These are phyloP conservation scores for Blastocystis sp. DNA, from an alignment of 352 stramenopile genomes.

Conservation along the genomic window DNA sequence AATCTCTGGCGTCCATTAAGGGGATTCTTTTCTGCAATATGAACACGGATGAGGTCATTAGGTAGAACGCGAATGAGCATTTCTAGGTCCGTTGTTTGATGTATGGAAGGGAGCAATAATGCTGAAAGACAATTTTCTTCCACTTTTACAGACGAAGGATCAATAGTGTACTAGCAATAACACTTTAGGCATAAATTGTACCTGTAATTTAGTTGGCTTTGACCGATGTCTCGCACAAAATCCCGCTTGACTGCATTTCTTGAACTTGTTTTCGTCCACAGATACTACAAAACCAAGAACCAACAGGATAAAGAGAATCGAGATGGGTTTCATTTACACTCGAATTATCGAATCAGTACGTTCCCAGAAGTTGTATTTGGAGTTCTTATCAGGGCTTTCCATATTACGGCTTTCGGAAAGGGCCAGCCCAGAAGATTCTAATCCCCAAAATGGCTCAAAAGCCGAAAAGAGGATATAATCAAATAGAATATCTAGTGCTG, in stretches of 20 bases:
- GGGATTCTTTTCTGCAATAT: slow-evolving; percentile 7
- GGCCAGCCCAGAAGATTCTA: too few relatives aligned
- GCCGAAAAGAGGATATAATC: too few relatives aligned
- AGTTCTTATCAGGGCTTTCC: background rate
- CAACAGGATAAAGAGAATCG: slow-evolving; percentile 27
- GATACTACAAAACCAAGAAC: slow-evolving; percentile 72
- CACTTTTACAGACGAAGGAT: slow-evolving; percentile 60
- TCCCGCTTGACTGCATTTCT: slow-evolving; percentile 91
- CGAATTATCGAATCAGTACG: background rate
- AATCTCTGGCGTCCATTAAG: slow-evolving; percentile 35
- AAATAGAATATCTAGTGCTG: too few relatives aligned
- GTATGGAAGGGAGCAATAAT: background rate
- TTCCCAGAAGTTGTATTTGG: background rate
- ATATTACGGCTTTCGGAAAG: too few relatives aligned
- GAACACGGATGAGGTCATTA: slow-evolving; percentile 49
- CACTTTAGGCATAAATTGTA: slow-evolving; percentile 71
- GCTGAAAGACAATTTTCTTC: slow-evolving; percentile 11
- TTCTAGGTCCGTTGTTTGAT: slow-evolving; percentile 8
- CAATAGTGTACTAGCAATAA: slow-evolving; percentile 68
- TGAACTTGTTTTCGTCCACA: slow-evolving; percentile 95
- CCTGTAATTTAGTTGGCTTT: slow-evolving; percentile 59
- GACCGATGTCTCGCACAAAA: slow-evolving; percentile 88
- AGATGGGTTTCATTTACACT: background rate
- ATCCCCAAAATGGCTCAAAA: too few relatives aligned
- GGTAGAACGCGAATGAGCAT: slow-evolving; percentile 46